Base-by-base conservation (phyloP, 2,329 filamentous ascomycete species). In the Elsinoe australis region DNA sequence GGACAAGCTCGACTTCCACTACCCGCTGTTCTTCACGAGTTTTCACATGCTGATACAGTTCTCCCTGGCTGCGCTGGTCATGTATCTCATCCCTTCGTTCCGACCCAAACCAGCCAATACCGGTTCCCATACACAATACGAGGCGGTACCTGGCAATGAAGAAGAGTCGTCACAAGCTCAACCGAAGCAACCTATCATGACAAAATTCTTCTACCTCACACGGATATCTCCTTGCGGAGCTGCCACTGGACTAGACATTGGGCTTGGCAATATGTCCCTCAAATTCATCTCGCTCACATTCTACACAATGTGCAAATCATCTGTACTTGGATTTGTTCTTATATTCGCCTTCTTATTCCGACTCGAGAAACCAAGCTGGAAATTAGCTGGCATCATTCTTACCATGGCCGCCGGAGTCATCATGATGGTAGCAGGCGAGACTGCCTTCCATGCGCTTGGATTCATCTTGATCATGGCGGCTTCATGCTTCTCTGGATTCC, bases 251-350 rank as follows among this genome's bases (percentile, higher is more conserved):
- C 76, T 98, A 51, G 92, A 98, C 64, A 95, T 98, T 66, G 92
- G 92, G 10, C 70, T 98, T 51, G 92, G 92, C 54, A 98, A 98
- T 62, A 95, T 87, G 66, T 94, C 87, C 47, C 74, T 98, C 58
- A 92, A 90, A 66, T 95, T 94, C 65, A 96, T 98, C 59, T 89
- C 87, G 33, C 78, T 98, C 56, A 95, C 90, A 7, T 98, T 98
- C 65, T 94, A 95, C 68, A 98, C 92, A 51, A 96, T 98, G 92
- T 96, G 92, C 70, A 98, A 98, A 75, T 96, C 90, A 4, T 95
- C 89, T 7, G 87, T 90, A 12, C 78, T 98, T 17, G 89, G 87
- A 35, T 98, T 96, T 62, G 92, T 98, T 48, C 81, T 98, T 17
- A 67, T 95, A 41, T 98, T 98, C 63, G 92, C 92, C 53, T 95